Evolutionary conservation across 192 early-diverging fungal genomes (phyloP).

Genomic region (Mortierella hygrophila): DNA sequence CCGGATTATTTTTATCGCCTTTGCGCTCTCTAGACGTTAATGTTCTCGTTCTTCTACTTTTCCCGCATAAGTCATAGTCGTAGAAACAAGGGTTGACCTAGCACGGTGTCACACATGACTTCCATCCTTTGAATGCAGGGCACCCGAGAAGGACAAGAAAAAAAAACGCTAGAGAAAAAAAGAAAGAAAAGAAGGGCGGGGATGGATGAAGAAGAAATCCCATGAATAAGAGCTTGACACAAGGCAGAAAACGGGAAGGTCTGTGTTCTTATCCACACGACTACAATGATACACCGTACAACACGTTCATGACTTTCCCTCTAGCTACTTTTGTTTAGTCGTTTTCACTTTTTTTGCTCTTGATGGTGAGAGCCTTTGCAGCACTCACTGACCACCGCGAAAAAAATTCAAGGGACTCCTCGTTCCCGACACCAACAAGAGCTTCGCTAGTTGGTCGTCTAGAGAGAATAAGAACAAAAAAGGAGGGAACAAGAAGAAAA

Average conservation of each 20-base stretch:
- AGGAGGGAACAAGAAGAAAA: not conserved
- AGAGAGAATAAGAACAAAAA: not conserved
- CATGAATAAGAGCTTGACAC: not conserved
- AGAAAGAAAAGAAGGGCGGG: not conserved
- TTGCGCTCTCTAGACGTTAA: too few species aligned
- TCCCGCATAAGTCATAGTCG: too few species aligned
- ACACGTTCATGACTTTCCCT: not conserved
- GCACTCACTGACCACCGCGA: not conserved
- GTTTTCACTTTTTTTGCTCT: not conserved
- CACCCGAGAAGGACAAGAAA: too few species aligned
- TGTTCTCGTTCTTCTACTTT: too few species aligned
- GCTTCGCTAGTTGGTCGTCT: not conserved
- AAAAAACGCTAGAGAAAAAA: too few species aligned
- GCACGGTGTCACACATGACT: too few species aligned
- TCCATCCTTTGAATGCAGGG: too few species aligned
- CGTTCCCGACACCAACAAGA: not conserved
- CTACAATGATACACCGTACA: not conserved
- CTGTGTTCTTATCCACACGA: slow-evolving; percentile 5
- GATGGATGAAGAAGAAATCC: not conserved
- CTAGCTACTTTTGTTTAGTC: not conserved
- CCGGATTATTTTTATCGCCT: too few species aligned
- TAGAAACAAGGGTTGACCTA: too few species aligned
- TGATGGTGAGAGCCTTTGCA: not conserved
- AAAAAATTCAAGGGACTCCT: not conserved
- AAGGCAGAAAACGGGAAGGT: not conserved